phyloP scores from a whole-genome alignment of 306 rosid genomes.

The Acacia crassicarpa region DNA sequence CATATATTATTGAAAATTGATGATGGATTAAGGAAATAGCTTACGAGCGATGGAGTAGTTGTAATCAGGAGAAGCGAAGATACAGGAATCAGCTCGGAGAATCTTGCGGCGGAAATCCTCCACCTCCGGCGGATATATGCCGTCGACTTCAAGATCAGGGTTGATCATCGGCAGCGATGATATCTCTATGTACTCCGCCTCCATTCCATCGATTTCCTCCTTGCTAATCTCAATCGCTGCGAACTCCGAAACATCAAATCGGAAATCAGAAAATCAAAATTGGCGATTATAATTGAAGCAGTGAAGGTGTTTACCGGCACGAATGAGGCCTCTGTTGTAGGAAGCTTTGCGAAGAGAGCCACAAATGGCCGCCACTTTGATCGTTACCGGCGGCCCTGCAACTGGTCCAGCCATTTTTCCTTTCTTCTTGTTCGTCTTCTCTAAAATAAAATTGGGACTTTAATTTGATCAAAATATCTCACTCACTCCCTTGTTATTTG shows the following conservation, averaged over 20 bases:
- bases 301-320: background rate
- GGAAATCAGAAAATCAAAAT: background rate
- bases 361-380: slow-evolving; percentile 34
- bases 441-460: background rate
- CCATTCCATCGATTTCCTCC: slow-evolving; percentile 41
- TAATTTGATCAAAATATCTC: background rate
- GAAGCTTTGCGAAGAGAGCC: slow-evolving; percentile 42
- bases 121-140: slow-evolving; percentile 49
- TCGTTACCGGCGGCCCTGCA: background rate
- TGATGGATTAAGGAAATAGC: background rate
- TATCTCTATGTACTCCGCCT: slow-evolving; percentile 57
- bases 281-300: background rate
- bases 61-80: slow-evolving; percentile 87
- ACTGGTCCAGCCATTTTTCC: background rate
- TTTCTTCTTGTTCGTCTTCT: background rate
- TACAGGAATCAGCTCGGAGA: slow-evolving; percentile 53
- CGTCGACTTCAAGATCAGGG: slow-evolving; percentile 59
- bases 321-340: slow-evolving; percentile 40
- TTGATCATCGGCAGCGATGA: slow-evolving; percentile 61
- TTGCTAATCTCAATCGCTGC: slow-evolving; percentile 53
- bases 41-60: slow-evolving; percentile 70
- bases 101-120: slow-evolving; percentile 63
- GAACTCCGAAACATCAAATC: background rate
- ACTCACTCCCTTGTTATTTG: background rate
- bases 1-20: background rate